Percentiles rank a stretch among this genome's conserved stretches.
These are phyloP conservation scores for Gracilaria gracilis DNA, from an alignment of 23 red algal species.

Conservation along the genomic window DNA sequence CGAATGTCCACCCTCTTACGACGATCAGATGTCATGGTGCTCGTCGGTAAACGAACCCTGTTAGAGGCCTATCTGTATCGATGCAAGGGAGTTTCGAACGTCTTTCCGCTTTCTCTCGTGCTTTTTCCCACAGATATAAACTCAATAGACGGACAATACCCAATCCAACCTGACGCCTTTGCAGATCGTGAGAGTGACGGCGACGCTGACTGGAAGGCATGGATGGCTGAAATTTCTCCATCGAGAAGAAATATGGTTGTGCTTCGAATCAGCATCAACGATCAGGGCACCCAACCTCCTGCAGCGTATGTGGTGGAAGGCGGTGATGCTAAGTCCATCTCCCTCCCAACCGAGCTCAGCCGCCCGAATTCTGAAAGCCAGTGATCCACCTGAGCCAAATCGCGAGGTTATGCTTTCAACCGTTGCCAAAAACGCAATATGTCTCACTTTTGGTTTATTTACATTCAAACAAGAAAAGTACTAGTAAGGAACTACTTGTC, in stretches of 20 bases:
- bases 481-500: not conserved
- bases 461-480: slow-evolving; percentile 13
- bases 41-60: slow-evolving; percentile 28
- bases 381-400: not conserved
- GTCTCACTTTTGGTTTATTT: not conserved
- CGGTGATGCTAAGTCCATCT: not conserved
- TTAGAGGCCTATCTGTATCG: slow-evolving; percentile 25
- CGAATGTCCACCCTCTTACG: slow-evolving; percentile 21
- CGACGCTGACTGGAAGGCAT: slow-evolving; percentile 45
- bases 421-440: not conserved
- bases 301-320: slow-evolving; percentile 14
- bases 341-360: slow-evolving; percentile 24
- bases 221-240: slow-evolving; percentile 45
- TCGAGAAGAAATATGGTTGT: slow-evolving; percentile 45
- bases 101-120: not conserved
- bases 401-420: not conserved
- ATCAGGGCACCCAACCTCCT: slow-evolving; percentile 15
- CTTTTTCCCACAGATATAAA: slow-evolving; percentile 18
- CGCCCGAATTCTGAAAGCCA: not conserved
- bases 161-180: slow-evolving; percentile 28
- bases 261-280: slow-evolving; percentile 26
- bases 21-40: slow-evolving; percentile 15
- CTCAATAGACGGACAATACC: not conserved
- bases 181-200: slow-evolving; percentile 36
- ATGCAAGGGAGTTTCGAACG: not conserved